Base-by-base conservation (phyloP, 331 rosid genomes). In the Malus hybrid region DNA sequence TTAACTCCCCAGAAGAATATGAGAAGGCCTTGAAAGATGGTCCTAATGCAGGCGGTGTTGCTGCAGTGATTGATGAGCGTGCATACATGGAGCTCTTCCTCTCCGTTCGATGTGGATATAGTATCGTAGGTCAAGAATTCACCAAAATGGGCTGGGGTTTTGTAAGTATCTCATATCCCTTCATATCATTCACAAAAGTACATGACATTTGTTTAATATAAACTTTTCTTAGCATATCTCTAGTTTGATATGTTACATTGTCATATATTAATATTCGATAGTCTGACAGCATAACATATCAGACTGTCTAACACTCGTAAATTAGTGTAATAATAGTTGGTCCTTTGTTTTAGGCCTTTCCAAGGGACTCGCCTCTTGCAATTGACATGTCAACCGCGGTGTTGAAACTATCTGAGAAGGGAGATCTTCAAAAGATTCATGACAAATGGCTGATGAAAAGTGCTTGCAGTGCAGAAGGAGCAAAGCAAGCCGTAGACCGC, bases 111-210 rank as follows among this genome's bases (percentile, higher is more conserved):
- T 88, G 90, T n/a, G 87, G 89, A 74, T 91, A 56, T 48, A 83
- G 93, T 16, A 83, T 88, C 56, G 86, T 91, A 48, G 92, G 93
- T 33, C 92, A 87, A 72, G 93, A 91, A 65, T 91, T 91, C 90
- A 89, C 90, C 80, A 88, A 87, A 80, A 82, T 82, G 88, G 96
- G 93, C 4, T 91, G 96, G 93, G 96, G 90, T 24, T 90, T 90
- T 79, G 93, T 86, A 81, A 88, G 96, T 63, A 7, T 15, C 28
- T 16, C 2, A 10, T 9, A 22, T 29, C 26, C 11, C 1, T 42
- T 19, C 9, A 53, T 53, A 53, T 19, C 22, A 16, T 53, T 14
- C 58, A 44, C 50, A 10, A 44, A 10, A 10, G 50, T 44, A 44
- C 50, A 11, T 44, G 50, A 11, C 50, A 11, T 44, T 44, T 11